phyloP scores from a whole-genome alignment of 2,329 filamentous ascomycete genomes.

The Ophiocordyceps camponoti-leonardi region DNA sequence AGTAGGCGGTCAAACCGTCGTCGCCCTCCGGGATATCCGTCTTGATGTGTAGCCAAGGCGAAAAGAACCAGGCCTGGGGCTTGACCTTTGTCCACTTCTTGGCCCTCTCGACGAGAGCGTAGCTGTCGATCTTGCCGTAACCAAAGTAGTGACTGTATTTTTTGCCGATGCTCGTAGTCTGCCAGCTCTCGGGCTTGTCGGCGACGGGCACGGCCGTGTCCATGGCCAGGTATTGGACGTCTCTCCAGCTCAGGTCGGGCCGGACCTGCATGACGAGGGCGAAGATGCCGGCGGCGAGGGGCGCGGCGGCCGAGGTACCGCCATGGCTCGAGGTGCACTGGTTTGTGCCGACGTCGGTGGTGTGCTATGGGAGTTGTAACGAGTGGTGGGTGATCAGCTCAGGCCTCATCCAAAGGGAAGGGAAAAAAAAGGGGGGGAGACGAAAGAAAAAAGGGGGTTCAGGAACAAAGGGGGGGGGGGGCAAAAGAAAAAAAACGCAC shows the following conservation, averaged over 20 bases:
- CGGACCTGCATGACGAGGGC: constrained; percentile 73
- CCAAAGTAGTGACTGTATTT: constrained; percentile 90
- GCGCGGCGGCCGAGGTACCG: constrained; percentile 88
- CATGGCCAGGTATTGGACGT: constrained; percentile 82
- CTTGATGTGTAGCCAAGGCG: constrained; percentile 85
- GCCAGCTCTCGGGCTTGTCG: constrained; percentile 54
- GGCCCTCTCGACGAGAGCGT: constrained; percentile 65
- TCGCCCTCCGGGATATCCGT: constrained; percentile 72
- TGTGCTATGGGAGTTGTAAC: constrained; percentile 43
- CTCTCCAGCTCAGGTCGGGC: constrained; percentile 81
- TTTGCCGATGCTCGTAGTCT: constrained; percentile 62
- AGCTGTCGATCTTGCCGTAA: constrained; percentile 89
- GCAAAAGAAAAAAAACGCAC: constrained; percentile 30
- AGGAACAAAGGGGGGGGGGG: not conserved
- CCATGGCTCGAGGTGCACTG: constrained; percentile 70
- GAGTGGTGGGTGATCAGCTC: too few relatives aligned
- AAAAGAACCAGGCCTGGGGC: constrained; percentile 87
- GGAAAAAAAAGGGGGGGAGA: not conserved
- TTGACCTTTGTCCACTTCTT: constrained; percentile 80
- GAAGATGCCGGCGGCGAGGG: constrained; percentile 80
- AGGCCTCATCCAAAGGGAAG: not conserved
- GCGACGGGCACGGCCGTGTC: constrained; percentile 72
- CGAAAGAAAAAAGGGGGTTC: not conserved
- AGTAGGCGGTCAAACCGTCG: constrained; percentile 59
- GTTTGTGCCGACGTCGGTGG: constrained; percentile 79